Percentiles rank a stretch among this genome's conserved stretches.
These are phyloP conservation scores for Singerocomus inundabilis DNA, from an alignment of 1,284 basidiomycete species.

Conservation along the genomic window DNA sequence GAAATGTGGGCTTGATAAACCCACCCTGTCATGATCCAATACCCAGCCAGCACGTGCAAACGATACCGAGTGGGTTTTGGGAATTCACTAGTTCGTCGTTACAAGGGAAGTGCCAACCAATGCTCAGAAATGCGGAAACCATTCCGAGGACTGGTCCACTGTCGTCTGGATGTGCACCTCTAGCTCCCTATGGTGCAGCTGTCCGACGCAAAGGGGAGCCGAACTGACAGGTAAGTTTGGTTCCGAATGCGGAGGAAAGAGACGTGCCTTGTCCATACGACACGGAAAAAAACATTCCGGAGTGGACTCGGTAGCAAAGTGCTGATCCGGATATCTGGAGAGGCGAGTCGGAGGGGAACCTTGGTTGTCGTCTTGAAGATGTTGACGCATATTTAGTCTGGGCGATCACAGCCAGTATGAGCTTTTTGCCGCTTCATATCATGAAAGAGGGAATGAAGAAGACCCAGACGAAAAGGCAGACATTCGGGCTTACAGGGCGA, in stretches of 20 bases:
- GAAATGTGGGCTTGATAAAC: too few relatives aligned
- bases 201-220: background rate
- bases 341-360: slow-evolving; percentile 44
- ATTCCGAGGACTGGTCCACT: slow-evolving; percentile 7
- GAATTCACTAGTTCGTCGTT: background rate
- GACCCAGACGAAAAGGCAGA: background rate
- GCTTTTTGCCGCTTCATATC: background rate
- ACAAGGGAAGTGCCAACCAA: background rate
- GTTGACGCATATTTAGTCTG: slow-evolving; percentile 44
- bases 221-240: background rate
- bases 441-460: background rate
- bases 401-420: background rate
- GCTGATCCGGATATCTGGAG: slow-evolving; percentile 22
- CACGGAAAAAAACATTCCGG: background rate
- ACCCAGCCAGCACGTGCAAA: too few relatives aligned
- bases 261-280: slow-evolving; percentile 5
- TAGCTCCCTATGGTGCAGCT: background rate
- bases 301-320: background rate
- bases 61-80: too few relatives aligned
- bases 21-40: too few relatives aligned
- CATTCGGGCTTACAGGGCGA: slow-evolving; percentile 36
- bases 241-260: too few relatives aligned
- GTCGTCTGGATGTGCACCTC: slow-evolving; percentile 13
- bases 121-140: background rate
- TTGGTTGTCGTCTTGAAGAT: slow-evolving; percentile 36